Evolutionary conservation across 2,329 filamentous ascomycete genomes (phyloP), one percentile per base, ranked within the genome.

Genomic region (Malbranchea cinnamomea): DNA sequence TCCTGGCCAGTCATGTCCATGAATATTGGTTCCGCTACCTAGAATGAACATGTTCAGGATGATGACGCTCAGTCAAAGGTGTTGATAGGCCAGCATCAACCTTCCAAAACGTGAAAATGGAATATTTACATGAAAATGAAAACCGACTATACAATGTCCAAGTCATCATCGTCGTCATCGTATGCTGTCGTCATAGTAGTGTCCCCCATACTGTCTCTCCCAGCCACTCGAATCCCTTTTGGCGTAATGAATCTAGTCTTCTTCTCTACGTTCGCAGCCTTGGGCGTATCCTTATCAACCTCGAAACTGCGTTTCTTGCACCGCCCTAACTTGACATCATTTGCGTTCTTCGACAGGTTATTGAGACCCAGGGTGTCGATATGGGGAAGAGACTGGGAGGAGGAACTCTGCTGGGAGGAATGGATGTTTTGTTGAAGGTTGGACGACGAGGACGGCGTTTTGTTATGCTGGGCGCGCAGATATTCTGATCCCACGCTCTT

Each of bases 241-340:
- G 74, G 72, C 15, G 79, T 82, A 23, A 84, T 67, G 46, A 85
- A 84, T n/a, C 78, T 64, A 30, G 78, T 84, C 63, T 81, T 82
- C 56, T 82, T 46, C 46, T 63, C 12, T 3, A 16, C 9, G 12
- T 9, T 16, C 9, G 7, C 19, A 19, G 7, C 12, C 12, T 28
- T 8, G 15, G 10, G 18, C 10, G 10, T 13, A 9, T 6, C 19
- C 2, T 14, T 16, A 7, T 14, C 23, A 10, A 44, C 46, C 40
- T 55, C 50, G 37, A 53, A 45, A 8, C 45, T 45, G 15, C 54
- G 49, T 35, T 58, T 59, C 40, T 45, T 49, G 2, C 52, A 46
- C 4, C 56, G 56, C 11, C 54, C 53, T 17, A 62, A 40, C 11
- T 53, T 49, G 17, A 62, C 51, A 25, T 49, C 43, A 14, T 51